Percentiles rank a stretch among this genome's conserved stretches.
phyloP scores from a whole-genome alignment of 192 early-diverging fungal genomes.

The Phycomyces blakesleeanus region DNA sequence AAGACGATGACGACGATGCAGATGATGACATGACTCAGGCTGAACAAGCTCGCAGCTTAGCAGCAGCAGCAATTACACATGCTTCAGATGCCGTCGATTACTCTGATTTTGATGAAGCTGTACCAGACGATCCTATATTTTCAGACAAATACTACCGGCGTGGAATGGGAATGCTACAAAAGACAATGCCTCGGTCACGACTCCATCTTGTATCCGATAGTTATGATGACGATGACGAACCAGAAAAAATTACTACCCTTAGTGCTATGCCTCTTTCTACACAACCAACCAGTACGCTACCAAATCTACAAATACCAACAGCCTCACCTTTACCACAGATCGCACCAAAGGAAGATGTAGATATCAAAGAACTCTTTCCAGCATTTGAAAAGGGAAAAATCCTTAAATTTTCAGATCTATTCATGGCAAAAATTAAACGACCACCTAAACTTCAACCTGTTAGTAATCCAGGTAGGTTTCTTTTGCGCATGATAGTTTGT shows the following conservation, averaged over 20 bases:
- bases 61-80: constrained; percentile 46
- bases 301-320: constrained; percentile 3
- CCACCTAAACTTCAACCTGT: constrained; percentile 30
- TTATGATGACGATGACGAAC: constrained; percentile 51
- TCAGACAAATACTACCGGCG: constrained; percentile 44
- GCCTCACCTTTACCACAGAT: constrained; percentile 8
- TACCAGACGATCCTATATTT: constrained; percentile 60
- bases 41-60: constrained; percentile 32
- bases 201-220: constrained; percentile 32
- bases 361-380: constrained; percentile 55
- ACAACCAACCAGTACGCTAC: background rate
- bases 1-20: constrained; percentile 42
- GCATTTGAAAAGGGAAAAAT: constrained; percentile 57
- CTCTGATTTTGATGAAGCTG: constrained; percentile 78
- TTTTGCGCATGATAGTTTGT: background rate
- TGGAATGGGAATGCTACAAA: constrained; percentile 32
- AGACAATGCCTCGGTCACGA: constrained; percentile 7
- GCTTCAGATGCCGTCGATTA: constrained; percentile 76
- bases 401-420: constrained; percentile 61
- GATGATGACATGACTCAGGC: constrained; percentile 31
- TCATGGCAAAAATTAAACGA: constrained; percentile 41
- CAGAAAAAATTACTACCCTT: constrained; percentile 30
- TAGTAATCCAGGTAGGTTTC: constrained; percentile 35
- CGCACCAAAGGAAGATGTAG: constrained; percentile 16
- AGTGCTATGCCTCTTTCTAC: background rate